phyloP scores from a whole-genome alignment of 2,329 filamentous ascomycete genomes.

The Alternaria ethzedia region DNA sequence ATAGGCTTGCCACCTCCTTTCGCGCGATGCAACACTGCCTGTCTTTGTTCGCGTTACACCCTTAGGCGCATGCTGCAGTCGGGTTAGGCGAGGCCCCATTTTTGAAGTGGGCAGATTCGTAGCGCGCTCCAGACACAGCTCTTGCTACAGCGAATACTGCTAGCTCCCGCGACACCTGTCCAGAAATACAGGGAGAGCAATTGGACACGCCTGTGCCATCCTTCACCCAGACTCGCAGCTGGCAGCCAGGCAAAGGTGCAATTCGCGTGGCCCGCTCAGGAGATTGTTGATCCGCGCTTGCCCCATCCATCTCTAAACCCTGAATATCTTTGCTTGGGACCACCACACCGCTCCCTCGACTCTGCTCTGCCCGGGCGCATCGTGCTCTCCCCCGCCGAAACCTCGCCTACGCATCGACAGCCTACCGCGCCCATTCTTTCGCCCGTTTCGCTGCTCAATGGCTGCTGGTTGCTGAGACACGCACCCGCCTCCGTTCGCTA shows the following conservation, averaged over 20 bases:
- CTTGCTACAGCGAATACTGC: slow-evolving; percentile 10
- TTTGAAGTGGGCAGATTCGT: slow-evolving; percentile 9
- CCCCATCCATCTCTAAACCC: slow-evolving; percentile 32
- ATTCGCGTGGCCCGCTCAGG: slow-evolving; percentile 4
- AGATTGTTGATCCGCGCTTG: slow-evolving; percentile 30
- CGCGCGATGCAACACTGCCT: neutral
- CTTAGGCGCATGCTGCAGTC: neutral
- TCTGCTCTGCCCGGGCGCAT: slow-evolving; percentile 23
- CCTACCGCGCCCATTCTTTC: slow-evolving; percentile 19
- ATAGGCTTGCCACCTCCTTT: slow-evolving; percentile 19
- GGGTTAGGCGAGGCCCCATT: slow-evolving; percentile 25
- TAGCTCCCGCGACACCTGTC: slow-evolving; percentile 34
- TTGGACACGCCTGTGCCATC: neutral
- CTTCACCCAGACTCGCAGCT: neutral
- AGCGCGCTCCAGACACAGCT: slow-evolving; percentile 25
- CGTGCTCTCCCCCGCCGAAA: slow-evolving; percentile 21
- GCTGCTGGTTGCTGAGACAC: slow-evolving; percentile 24
- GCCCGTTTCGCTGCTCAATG: slow-evolving; percentile 26
- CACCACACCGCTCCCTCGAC: slow-evolving; percentile 40
- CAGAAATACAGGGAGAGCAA: slow-evolving; percentile 17
- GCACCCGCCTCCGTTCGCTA: slow-evolving; percentile 20
- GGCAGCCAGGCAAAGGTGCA: neutral
- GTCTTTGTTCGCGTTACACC: neutral
- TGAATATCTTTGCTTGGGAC: slow-evolving; percentile 27
- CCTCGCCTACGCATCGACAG: slow-evolving; percentile 1